Evolutionary conservation across 257 asterid genomes (phyloP).

Genomic region (Petrea volubilis): DNA sequence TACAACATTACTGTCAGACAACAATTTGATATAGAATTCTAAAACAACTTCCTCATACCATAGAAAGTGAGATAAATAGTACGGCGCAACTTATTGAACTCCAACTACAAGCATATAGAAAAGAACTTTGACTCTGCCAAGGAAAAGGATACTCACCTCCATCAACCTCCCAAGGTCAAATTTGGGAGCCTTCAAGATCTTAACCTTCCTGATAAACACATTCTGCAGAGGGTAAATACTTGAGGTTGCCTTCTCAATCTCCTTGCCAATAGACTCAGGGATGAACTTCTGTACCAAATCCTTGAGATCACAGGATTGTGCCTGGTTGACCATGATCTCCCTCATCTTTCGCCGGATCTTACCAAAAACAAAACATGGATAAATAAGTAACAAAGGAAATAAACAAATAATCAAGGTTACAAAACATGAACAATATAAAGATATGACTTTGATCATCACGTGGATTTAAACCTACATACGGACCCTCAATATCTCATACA

Average conservation of each 20-base stretch:
- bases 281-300: slow-evolving; percentile 78
- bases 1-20: background rate
- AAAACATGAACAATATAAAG: background rate
- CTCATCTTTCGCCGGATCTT: slow-evolving; percentile 86
- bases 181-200: slow-evolving; percentile 84
- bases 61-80: too few relatives aligned
- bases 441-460: background rate
- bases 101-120: background rate
- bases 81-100: too few relatives aligned
- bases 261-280: slow-evolving; percentile 83
- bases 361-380: background rate
- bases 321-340: slow-evolving; percentile 78
- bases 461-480: background rate
- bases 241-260: slow-evolving; percentile 80
- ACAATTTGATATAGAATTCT: background rate
- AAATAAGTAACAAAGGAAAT: background rate
- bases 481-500: background rate
- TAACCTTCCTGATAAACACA: slow-evolving; percentile 75
- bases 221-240: slow-evolving; percentile 83
- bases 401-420: background rate
- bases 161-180: slow-evolving; percentile 78
- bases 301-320: slow-evolving; percentile 76
- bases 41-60: too few relatives aligned
- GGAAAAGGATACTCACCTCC: slow-evolving; percentile 47
- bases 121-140: background rate